Evolutionary conservation across 176 grass and related monocot species (phyloP).

Genomic region (Triticum monococcum): DNA sequence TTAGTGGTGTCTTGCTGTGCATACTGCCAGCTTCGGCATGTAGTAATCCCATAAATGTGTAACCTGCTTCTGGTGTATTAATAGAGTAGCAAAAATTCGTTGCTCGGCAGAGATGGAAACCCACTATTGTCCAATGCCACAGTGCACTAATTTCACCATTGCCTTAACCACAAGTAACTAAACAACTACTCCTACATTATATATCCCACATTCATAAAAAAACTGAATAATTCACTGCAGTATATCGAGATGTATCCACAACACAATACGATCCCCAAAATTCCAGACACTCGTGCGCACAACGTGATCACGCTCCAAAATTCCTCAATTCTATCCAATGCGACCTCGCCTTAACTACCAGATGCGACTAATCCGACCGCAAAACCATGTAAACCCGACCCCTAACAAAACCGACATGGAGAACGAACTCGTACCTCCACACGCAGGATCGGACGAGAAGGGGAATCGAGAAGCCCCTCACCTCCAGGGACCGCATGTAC

Average conservation of each 20-base stretch:
- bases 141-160: neutral
- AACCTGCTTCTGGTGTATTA: neutral
- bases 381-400: neutral
- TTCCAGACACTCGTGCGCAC: neutral
- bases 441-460: neutral
- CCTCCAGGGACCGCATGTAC: conserved; percentile 46
- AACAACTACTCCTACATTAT: neutral
- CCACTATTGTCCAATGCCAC: neutral
- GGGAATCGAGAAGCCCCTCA: conserved; percentile 24
- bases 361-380: neutral
- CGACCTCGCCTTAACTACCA: neutral
- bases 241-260: neutral
- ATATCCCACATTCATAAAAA: neutral
- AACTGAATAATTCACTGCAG: neutral
- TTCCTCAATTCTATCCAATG: neutral
- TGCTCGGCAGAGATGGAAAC: neutral
- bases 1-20: neutral
- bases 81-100: neutral
- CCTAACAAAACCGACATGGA: neutral
- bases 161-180: neutral
- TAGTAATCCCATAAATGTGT: neutral
- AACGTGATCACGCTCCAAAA: neutral
- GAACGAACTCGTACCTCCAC: neutral
- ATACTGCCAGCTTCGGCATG: neutral
- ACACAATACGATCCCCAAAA: neutral